phyloP scores from a whole-genome alignment of 257 asterid species.

The Solanum verrucosum region DNA sequence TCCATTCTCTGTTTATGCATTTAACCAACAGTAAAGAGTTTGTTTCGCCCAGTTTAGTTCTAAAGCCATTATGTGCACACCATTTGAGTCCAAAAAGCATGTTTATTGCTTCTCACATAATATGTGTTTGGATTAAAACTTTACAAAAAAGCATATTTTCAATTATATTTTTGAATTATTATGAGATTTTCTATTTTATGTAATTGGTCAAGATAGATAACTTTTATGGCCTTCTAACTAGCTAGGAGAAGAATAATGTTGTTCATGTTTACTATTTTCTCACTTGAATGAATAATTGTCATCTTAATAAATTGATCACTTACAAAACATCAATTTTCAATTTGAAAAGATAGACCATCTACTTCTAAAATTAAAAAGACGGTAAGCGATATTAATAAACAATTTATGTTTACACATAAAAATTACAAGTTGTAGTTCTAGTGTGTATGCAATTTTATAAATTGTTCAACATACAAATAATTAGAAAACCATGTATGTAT shows the following conservation, averaged over 20 bases:
- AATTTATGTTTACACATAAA: background rate
- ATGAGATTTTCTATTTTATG: no score
- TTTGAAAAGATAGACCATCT: background rate
- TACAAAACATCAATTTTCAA: no score
- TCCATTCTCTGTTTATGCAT: background rate
- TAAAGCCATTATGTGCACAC: background rate
- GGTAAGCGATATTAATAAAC: no score
- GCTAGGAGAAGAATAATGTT: background rate
- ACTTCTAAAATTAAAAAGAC: background rate
- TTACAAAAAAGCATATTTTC: no score
- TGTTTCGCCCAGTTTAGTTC: background rate
- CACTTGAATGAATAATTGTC: background rate
- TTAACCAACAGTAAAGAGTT: no score
- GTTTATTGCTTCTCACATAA: no score
- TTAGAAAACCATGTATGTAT: no score
- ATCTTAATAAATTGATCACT: background rate
- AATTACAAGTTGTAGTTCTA: no score
- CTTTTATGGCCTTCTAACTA: background rate
- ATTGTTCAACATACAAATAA: background rate
- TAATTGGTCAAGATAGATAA: no score
- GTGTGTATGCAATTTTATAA: background rate
- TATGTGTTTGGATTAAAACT: no score
- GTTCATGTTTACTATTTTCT: background rate
- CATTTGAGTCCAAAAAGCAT: background rate
- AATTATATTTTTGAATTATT: no score